phyloP scores from a whole-genome alignment of 176 grass and related monocot species.

The Ensete glaucum region DNA sequence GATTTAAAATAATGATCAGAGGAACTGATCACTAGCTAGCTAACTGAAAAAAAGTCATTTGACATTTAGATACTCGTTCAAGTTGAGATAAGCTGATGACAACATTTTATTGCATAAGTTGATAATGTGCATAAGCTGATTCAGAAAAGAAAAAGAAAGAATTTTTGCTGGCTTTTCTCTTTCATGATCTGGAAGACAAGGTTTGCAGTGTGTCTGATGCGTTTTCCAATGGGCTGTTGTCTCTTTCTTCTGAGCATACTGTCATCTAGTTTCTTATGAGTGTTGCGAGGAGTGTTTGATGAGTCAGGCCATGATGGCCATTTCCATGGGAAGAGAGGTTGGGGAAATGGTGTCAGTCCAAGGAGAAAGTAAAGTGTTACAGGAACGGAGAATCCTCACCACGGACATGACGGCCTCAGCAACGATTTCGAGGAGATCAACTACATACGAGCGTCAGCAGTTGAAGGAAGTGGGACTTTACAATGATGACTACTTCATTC shows the following conservation, averaged over 20 bases:
- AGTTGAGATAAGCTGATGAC: too few relatives aligned
- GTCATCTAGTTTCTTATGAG: neutral
- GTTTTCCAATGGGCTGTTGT: neutral
- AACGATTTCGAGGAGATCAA: neutral
- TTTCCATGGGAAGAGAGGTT: neutral
- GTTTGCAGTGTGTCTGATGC: neutral
- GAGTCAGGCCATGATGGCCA: slow-evolving; percentile 13
- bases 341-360: neutral
- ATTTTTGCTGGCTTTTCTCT: too few relatives aligned
- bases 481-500: neutral
- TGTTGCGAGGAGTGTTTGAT: neutral
- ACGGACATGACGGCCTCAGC: neutral
- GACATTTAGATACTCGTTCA: too few relatives aligned
- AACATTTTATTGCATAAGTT: too few relatives aligned
- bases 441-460: neutral
- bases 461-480: neutral
- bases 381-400: neutral
- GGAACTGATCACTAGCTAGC: too few relatives aligned
- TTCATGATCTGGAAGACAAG: too few relatives aligned
- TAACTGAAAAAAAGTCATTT: too few relatives aligned
- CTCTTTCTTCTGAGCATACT: slow-evolving; percentile 1
- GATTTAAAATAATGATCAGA: too few relatives aligned
- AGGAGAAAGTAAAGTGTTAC: neutral
- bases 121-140: too few relatives aligned
- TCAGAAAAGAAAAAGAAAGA: too few relatives aligned